Evolutionary conservation across 2,329 filamentous ascomycete species (phyloP).

Genomic region (Samsoniella hepiali): DNA sequence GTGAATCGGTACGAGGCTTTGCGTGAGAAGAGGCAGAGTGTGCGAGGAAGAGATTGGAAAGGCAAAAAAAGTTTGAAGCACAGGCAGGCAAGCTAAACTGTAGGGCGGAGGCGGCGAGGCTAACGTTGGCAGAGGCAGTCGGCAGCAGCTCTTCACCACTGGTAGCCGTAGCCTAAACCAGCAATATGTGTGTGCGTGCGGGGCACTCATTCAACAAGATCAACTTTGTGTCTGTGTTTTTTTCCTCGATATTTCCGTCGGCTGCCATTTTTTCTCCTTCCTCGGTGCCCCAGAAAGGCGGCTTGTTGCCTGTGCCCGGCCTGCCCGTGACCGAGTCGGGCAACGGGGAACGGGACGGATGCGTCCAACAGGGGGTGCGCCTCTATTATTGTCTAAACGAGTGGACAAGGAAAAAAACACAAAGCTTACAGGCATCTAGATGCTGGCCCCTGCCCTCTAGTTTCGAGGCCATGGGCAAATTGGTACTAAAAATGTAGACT

Average conservation of each 20-base stretch:
- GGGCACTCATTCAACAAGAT: too few species aligned
- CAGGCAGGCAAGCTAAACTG: background rate
- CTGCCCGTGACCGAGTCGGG: background rate
- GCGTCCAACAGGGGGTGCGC: background rate
- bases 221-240: background rate
- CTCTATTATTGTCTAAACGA: background rate
- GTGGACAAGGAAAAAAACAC: background rate
- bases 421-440: background rate
- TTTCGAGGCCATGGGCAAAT: background rate
- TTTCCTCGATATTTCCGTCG: background rate
- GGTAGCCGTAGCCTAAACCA: background rate
- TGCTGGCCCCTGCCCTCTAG: background rate
- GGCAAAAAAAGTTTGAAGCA: constrained; percentile 13
- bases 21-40: background rate
- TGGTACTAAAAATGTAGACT: background rate
- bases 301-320: background rate
- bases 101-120: constrained; percentile 1
- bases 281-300: background rate
- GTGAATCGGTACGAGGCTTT: background rate
- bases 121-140: background rate
- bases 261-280: constrained; percentile 2
- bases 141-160: background rate
- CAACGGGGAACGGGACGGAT: background rate
- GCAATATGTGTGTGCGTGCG: too few species aligned
- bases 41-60: background rate